Base-by-base conservation (phyloP, 2,329 filamentous ascomycete species). In the Arthrobotrys musiformis region DNA sequence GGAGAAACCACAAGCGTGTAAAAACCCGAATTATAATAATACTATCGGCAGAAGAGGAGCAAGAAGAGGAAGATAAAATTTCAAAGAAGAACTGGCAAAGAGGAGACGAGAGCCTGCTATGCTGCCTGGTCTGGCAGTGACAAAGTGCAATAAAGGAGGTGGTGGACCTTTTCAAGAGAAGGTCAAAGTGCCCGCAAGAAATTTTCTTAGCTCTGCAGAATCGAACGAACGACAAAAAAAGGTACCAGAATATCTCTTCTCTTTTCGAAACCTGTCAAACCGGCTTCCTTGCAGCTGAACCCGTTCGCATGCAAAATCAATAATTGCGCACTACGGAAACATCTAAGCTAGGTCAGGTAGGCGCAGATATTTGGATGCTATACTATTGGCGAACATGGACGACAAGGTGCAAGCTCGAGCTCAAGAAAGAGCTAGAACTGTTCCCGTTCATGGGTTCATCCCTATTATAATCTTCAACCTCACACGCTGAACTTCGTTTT, bases 101-200 rank as follows among this genome's bases (percentile, higher is more conserved):
- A 58, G 68, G 58, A 66, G 42, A 30, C n/a, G n/a, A n/a, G n/a
- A 37, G 37, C 61, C 60, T 63, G 69, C 61, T 40, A 50, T 50
- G 60, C 68, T 60, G 60, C 69, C 69, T 73, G 50, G 48, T 9
- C 48, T 17, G 26, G 68, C 54, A 15, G 66, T 64, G 58, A 72
- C 68, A 72, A 72, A 72, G 68, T 72, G 68, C 58, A 72, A 72
- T 56, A 64, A 72, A 72, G 58, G 68, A 72, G 68, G 68, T 72
- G 68, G 68, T 72, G 68, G 68, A 58, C 54, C 58, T 44, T 42
- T 46, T 62, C 28, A 8, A 24, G 68, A 60, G 68, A 72, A n/a
- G 68, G 58, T 72, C 68, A 56, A 72, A 72, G 58, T 56, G 22
- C 58, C 58, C 46, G 58, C 48, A 17, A 54, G 42, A 44, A 54